Evolutionary conservation across 306 rosid species (phyloP).

Genomic region (Vigna hirtella): DNA sequence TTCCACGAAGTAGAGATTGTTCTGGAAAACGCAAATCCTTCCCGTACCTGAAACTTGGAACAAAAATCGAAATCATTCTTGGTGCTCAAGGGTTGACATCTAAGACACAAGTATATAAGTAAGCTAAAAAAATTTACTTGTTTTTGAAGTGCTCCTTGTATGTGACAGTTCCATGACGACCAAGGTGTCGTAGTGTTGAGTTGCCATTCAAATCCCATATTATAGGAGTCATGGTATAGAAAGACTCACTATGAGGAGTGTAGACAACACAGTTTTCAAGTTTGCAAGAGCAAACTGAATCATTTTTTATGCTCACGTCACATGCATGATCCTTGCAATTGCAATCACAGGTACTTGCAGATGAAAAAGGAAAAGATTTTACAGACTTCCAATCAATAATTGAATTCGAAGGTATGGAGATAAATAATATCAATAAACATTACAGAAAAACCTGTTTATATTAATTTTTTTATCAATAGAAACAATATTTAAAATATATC

Average conservation of each 20-base stretch:
- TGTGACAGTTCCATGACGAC: conserved; percentile 38
- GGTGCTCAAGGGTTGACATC: not conserved
- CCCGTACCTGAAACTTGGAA: conserved; percentile 53
- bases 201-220: conserved; percentile 55
- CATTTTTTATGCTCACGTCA: conserved; percentile 49
- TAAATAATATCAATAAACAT: not conserved
- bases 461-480: no score
- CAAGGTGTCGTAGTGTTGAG: conserved; percentile 38
- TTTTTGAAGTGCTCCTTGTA: conserved; percentile 62
- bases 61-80: conserved; percentile 12
- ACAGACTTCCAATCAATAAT: conserved; percentile 60
- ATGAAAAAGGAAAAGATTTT: conserved; percentile 44
- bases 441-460: no score
- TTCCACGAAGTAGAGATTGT: conserved; percentile 57
- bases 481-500: no score
- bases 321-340: conserved; percentile 30
- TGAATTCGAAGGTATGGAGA: not conserved
- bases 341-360: conserved; percentile 1
- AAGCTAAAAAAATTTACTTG: conserved; percentile 34
- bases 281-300: conserved; percentile 63
- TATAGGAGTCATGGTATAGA: conserved; percentile 54
- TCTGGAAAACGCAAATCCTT: conserved; percentile 49
- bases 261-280: conserved; percentile 62
- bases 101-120: not conserved
- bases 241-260: conserved; percentile 60